Percentiles rank a stretch among this genome's conserved stretches.
These are phyloP conservation scores for Pseudotulostoma volvatum DNA, from an alignment of 495 filamentous ascomycete genomes.

Conservation along the genomic window DNA sequence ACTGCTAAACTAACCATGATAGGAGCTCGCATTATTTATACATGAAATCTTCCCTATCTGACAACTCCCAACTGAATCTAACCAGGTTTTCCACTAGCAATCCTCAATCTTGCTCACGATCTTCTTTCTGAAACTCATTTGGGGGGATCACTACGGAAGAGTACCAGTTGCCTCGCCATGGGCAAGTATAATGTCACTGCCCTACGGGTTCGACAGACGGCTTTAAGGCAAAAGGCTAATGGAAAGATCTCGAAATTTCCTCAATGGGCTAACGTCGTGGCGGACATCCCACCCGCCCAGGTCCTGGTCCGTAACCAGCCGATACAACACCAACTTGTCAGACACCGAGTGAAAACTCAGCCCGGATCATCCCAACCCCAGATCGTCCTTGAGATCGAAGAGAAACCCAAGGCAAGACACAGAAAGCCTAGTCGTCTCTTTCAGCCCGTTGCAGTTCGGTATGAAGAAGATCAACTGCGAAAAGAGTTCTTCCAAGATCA, in stretches of 20 bases:
- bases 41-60: no score
- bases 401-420: slow-evolving; percentile 22
- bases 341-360: slow-evolving; percentile 29
- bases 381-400: slow-evolving; percentile 21
- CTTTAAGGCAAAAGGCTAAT: slow-evolving; percentile 38
- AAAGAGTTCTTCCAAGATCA: slow-evolving; percentile 77
- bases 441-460: slow-evolving; percentile 57
- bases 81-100: no score
- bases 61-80: no score
- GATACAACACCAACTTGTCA: slow-evolving; percentile 43
- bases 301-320: slow-evolving; percentile 53
- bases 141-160: no score
- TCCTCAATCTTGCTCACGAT: no score
- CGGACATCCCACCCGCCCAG: slow-evolving; percentile 64
- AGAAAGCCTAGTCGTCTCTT: slow-evolving; percentile 61
- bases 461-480: slow-evolving; percentile 75
- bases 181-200: slow-evolving; percentile 58
- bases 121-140: no score
- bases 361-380: slow-evolving; percentile 17
- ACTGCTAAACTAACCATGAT: no score
- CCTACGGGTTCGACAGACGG: slow-evolving; percentile 53
- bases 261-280: slow-evolving; percentile 60
- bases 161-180: no score
- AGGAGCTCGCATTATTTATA: no score
- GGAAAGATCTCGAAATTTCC: slow-evolving; percentile 37